Evolutionary conservation across 306 rosid species (phyloP).

Genomic region (Vigna trinervia): DNA sequence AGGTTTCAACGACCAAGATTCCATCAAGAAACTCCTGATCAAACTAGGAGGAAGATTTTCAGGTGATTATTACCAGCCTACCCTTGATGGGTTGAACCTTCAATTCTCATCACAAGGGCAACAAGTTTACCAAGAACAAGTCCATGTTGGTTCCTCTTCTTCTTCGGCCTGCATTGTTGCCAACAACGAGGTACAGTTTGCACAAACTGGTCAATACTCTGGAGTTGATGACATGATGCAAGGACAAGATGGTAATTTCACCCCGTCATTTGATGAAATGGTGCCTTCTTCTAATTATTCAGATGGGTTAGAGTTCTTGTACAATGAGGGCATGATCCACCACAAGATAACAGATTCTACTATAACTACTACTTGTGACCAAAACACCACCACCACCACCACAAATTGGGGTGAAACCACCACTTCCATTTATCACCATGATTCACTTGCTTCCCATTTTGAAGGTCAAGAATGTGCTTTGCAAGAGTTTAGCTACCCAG

Average conservation of each 20-base stretch:
- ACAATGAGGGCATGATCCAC: constrained; percentile 47
- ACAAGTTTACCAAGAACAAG: constrained; percentile 42
- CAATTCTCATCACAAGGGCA: constrained; percentile 51
- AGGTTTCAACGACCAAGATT: constrained; percentile 58
- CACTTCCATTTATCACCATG: constrained; percentile 51
- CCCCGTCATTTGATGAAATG: constrained; percentile 48
- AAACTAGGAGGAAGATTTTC: constrained; percentile 79
- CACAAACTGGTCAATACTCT: constrained; percentile 13
- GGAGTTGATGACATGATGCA: constrained; percentile 43
- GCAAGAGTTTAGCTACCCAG: constrained; percentile 51
- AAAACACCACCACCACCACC: neutral
- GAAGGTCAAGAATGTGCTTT: constrained; percentile 46
- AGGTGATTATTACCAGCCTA: constrained; percentile 46
- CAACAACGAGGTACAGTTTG: constrained; percentile 43
- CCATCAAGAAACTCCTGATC: constrained; percentile 68
- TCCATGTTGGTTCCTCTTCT: constrained; percentile 45
- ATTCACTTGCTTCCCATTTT: constrained; percentile 40
- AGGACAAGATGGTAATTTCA: constrained; percentile 53
- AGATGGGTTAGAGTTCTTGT: constrained; percentile 67
- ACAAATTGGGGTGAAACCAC: constrained; percentile 59
- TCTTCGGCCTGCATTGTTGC: constrained; percentile 37
- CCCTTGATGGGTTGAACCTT: constrained; percentile 46
- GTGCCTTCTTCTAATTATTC: constrained; percentile 47
- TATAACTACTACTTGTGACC: neutral
- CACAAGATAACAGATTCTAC: constrained; percentile 45